A percentile compares a stretch with the other conserved stretches of the same genome.
Conservation (phyloP, 2,329 filamentous ascomycete species). For the Lachnellula suecica region DNA sequence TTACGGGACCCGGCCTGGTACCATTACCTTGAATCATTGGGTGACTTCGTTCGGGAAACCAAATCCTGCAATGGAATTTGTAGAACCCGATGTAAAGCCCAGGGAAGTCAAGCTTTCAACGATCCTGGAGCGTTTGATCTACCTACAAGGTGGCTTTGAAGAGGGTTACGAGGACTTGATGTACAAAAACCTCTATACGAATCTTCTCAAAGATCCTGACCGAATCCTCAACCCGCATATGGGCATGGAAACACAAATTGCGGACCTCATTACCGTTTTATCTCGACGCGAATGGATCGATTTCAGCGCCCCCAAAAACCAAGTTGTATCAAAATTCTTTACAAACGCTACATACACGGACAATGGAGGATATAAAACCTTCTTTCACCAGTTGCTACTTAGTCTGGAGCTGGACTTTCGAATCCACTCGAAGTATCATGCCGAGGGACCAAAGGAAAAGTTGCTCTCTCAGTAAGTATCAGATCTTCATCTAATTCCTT, state of each 20-base stretch:
- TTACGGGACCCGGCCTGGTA: conserved; percentile 66
- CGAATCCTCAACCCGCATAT: conserved; percentile 59
- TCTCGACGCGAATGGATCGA: conserved; percentile 72
- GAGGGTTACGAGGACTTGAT: conserved; percentile 56
- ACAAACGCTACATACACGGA: conserved; percentile 59
- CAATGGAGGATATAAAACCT: conserved; percentile 54
- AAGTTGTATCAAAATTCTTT: conserved; percentile 73
- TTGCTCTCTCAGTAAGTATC: conserved; percentile 59
- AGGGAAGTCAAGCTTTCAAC: conserved; percentile 58
- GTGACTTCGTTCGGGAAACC: conserved; percentile 56
- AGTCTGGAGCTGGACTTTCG: conserved; percentile 71
- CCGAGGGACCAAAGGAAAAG: conserved; percentile 63
- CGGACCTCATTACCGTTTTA: conserved; percentile 67
- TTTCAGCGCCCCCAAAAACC: conserved; percentile 67
- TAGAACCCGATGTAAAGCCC: conserved; percentile 57
- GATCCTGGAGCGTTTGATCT: conserved; percentile 58
- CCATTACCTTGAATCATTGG: conserved; percentile 71
- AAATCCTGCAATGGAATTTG: conserved; percentile 55
- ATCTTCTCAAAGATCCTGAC: conserved; percentile 67
- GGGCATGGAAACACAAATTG: conserved; percentile 69
- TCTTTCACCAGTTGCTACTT: conserved; percentile 76
- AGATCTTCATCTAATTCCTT: too few relatives aligned
- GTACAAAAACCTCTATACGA: conserved; percentile 65
- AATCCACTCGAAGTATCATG: conserved; percentile 62
- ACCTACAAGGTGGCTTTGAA: conserved; percentile 55